phyloP scores from a whole-genome alignment of 345 rosid genomes.

The Eucalyptus sideroxylon region DNA sequence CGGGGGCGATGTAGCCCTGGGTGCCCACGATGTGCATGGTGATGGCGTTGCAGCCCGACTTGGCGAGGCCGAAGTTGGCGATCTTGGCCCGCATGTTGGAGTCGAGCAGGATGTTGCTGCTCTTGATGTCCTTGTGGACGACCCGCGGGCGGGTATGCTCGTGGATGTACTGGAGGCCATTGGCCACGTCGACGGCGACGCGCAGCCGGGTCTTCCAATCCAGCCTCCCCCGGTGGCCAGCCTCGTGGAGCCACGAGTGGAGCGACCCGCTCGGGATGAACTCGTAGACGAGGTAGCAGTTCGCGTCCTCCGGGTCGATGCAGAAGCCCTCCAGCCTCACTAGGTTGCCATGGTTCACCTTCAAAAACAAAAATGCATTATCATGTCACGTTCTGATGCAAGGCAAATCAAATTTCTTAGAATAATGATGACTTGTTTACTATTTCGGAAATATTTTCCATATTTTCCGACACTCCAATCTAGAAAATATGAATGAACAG shows the following conservation, averaged over 20 bases:
- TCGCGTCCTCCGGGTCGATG: conserved; percentile 39
- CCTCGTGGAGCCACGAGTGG: conserved; percentile 36
- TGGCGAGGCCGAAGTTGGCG: conserved; percentile 67
- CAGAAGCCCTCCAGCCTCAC: conserved; percentile 71
- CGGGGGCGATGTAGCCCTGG: conserved; percentile 71
- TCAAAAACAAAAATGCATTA: background rate
- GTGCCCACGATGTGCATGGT: conserved; percentile 73
- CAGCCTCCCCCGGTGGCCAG: conserved; percentile 1
- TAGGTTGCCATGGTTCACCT: conserved; percentile 71
- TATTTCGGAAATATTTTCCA: background rate
- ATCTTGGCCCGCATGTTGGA: conserved; percentile 54
- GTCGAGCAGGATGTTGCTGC: conserved; percentile 56
- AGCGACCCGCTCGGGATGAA: conserved; percentile 47
- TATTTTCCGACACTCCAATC: too few species aligned
- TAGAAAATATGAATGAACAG: too few species aligned
- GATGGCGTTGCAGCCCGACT: conserved; percentile 67
- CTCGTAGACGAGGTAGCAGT: conserved; percentile 56
- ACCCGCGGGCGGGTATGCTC: conserved; percentile 61
- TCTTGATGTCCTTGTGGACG: conserved; percentile 64
- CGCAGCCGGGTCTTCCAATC: conserved; percentile 48
- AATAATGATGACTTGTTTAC: background rate
- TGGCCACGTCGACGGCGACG: conserved; percentile 46
- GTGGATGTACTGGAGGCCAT: conserved; percentile 65
- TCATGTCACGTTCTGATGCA: background rate
- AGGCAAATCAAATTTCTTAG: background rate